Evolutionary conservation across 352 stramenopile genomes (phyloP), one percentile per base, ranked within the genome.

Genomic region (Phytopythium litorale): DNA sequence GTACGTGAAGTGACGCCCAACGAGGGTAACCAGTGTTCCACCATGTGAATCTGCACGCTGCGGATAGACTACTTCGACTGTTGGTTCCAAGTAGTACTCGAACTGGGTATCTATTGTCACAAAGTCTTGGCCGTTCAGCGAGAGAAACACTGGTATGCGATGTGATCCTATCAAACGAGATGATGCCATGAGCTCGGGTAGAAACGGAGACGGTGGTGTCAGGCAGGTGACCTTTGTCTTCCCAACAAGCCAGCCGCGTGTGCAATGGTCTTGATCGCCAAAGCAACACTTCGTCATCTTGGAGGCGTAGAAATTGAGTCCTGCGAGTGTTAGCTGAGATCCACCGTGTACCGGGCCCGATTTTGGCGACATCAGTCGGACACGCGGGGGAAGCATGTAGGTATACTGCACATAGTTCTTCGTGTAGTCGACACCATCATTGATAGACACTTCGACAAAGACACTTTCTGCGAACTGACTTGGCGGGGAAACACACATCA

Each of bases 391-490:
- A 8, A 63, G 33, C 23, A 80, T 69, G 58, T 96, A 97, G 3
- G 68, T 71, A 66, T 92, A 94, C 9, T 71, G 45, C 1, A 85
- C 68, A 7, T 67, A 70, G 68, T 90, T 90, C 9, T 73, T 50
- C 7, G 87, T 91, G 52, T 93, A 98, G 45, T 98, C 93, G 30
- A 96, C 71, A 6, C 90, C 91, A 59, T 90, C 72, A 64, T 98
- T 98, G 21, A 94, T 72, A 1, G 79, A 96, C 19, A 98, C 66
- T 38, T 90, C 78, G 6, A 97, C 61, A 5, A 42, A 4, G 1
- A 88, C 70, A 21, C 38, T 49, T 53, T 84, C 72, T 9, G 75
- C 71, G 49, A 60, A 75, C 1, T 40, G 30, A 56, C 66, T 79
- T 3, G 35, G 15, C 11, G 83, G 83, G 25, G 83, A 35, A 8